phyloP scores from a whole-genome alignment of 225 moss, liverwort and hornwort species.

The Rhytidiadelphus loreus region DNA sequence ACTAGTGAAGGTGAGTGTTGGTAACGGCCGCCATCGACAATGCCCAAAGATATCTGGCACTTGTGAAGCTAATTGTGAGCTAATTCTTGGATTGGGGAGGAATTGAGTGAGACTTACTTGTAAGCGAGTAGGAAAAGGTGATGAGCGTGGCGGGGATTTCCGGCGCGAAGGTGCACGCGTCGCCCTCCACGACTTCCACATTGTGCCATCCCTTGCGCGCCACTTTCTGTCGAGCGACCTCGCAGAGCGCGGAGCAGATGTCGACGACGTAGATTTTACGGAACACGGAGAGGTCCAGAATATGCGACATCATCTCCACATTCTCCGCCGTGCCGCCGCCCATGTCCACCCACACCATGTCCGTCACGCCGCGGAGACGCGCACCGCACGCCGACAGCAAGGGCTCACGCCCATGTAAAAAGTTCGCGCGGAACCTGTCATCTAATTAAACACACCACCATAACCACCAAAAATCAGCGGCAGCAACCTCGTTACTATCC shows the following conservation, averaged over 20 bases:
- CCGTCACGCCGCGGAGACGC: conserved; percentile 16
- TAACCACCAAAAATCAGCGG: neutral
- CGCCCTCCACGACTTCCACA: conserved; percentile 51
- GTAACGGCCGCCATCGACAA: neutral
- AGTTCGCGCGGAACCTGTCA: conserved; percentile 43
- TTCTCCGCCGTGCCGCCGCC: conserved; percentile 57
- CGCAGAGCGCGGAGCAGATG: conserved; percentile 42
- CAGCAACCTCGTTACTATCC: neutral
- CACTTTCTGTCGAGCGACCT: conserved; percentile 43
- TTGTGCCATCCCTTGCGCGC: conserved; percentile 30
- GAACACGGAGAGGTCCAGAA: conserved; percentile 24
- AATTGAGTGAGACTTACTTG: conserved; percentile 19
- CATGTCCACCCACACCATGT: conserved; percentile 56
- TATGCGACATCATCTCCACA: conserved; percentile 57
- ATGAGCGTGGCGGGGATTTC: conserved; percentile 46
- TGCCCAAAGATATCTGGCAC: neutral
- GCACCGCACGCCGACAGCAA: conserved; percentile 40
- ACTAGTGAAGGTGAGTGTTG: neutral
- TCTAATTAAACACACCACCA: conserved; percentile 4
- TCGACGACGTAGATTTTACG: conserved; percentile 40
- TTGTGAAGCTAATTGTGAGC: neutral
- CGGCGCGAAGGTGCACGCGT: conserved; percentile 34
- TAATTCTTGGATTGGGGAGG: neutral
- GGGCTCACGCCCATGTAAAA: conserved; percentile 42
- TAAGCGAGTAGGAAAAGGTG: conserved; percentile 92